These are phyloP conservation scores for Porogramme epimiltina DNA, from an alignment of 1,284 basidiomycete genomes.

Conservation along the genomic window DNA sequence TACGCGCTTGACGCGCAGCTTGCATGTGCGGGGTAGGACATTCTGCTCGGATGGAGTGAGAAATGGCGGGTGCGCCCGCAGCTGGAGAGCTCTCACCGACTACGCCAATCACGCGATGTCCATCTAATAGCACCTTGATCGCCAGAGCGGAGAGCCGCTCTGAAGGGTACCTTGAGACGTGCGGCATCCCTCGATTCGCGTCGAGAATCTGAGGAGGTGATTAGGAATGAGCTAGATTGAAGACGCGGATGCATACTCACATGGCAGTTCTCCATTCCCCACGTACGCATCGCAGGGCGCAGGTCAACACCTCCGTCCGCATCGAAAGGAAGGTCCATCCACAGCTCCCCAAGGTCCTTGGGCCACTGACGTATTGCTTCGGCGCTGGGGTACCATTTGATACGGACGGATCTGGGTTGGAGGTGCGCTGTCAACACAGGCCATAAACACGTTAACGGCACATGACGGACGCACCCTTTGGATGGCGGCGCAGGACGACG, in stretches of 20 bases:
- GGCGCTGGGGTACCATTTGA: slow-evolving; percentile 16
- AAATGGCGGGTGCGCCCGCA: too few relatives aligned
- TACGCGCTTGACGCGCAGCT: slow-evolving; percentile 6
- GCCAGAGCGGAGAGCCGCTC: slow-evolving; percentile 10
- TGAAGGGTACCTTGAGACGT: slow-evolving; percentile 1
- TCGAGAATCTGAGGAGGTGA: slow-evolving; percentile 7
- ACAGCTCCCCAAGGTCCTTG: slow-evolving; percentile 3
- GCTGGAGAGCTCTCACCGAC: slow-evolving; percentile 8
- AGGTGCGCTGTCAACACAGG: neutral
- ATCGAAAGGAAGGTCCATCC: slow-evolving; percentile 7
- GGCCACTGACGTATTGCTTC: slow-evolving; percentile 9
- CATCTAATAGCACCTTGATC: slow-evolving; percentile 3
- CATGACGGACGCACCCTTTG: neutral
- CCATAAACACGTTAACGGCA: neutral
- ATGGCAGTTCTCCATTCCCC: slow-evolving; percentile 22
- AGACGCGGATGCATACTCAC: slow-evolving; percentile 5
- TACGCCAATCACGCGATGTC: slow-evolving; percentile 8
- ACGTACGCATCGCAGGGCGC: slow-evolving; percentile 1
- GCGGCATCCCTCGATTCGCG: neutral
- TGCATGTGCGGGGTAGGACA: slow-evolving; percentile 2
- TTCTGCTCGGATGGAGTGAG: neutral
- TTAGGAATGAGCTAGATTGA: neutral
- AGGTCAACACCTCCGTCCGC: slow-evolving; percentile 11
- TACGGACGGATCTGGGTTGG: slow-evolving; percentile 2
- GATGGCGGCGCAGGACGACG: neutral